Evolutionary conservation across 225 moss, liverwort and hornwort genomes (phyloP), one percentile per base, ranked within the genome.

Genomic region (Ulota crispa): DNA sequence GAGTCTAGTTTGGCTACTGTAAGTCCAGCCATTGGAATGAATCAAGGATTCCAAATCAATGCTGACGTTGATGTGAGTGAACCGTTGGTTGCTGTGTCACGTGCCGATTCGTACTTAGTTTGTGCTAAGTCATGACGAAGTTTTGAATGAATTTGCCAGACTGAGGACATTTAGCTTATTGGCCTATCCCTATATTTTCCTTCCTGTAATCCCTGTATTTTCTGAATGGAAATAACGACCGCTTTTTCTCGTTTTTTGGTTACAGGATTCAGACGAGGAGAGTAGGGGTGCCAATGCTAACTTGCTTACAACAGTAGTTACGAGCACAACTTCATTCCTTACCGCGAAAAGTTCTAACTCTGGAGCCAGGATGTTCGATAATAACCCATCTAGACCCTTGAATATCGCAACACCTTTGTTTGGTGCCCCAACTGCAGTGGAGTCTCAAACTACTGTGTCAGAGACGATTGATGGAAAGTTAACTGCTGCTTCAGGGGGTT

Each of bases 31-130:
- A n/a, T 59, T 76, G 92, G 87, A 68, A 91, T 86, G 80, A 87
- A 78, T 59, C 89, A 88, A 79, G 97, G 97, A 21, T 98, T 98
- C 57, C 88, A 92, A 75, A 98, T 98, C 82, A 95, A 85, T 76
- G 95, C 95, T 72, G 90, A 88, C 77, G 82, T 95, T 81, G 95
- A 98, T 81, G 97, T 95, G 80, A 86, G 92, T 83, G 21, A 37
- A 68, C 4, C 7, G 21, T 61, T 69, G 24, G 50, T 83, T 64
- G 65, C 47, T 9, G 32, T 63, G 31, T 68, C 36, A 5, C 23
- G 15, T 23, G 55, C 47, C 47, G 4, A 61, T 45, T 27, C n/a
- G 28, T 42, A 20, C 53, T 68, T 24, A 53, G 60, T 77, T 36
- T 45, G 45, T 73, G 36, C 56, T 2, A 9, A 43, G 63, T 64